Percentiles rank a stretch among this genome's conserved stretches.
phyloP scores from a whole-genome alignment of 768 basidiomycete genomes.

The Coprinopsis sp. region DNA sequence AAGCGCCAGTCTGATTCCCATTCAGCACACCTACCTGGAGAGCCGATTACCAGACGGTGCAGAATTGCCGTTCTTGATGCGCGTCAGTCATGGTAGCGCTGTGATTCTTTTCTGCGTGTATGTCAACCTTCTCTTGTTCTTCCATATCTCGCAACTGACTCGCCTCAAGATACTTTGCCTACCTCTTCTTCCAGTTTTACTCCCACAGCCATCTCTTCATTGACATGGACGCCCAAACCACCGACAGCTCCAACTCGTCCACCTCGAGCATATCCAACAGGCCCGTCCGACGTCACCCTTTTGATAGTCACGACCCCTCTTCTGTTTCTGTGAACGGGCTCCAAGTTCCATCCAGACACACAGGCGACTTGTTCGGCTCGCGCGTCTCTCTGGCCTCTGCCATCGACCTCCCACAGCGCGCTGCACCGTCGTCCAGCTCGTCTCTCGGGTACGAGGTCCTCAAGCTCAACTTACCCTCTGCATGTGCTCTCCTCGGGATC shows the following conservation, averaged over 20 bases:
- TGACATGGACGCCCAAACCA: slow-evolving; percentile 27
- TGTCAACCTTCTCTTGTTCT: slow-evolving; percentile 7
- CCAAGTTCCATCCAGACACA: slow-evolving; percentile 16
- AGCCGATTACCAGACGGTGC: slow-evolving; percentile 25
- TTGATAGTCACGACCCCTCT: background rate
- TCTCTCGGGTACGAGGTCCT: slow-evolving; percentile 21
- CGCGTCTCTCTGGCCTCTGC: slow-evolving; percentile 13
- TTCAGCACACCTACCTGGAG: slow-evolving; percentile 26
- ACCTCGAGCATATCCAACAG: too few species aligned
- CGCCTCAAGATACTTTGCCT: slow-evolving; percentile 13
- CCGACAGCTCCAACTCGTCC: too few species aligned
- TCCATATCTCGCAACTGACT: background rate
- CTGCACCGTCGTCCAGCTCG: slow-evolving; percentile 9
- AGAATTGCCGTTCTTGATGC: slow-evolving; percentile 36
- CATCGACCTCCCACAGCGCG: slow-evolving; percentile 1
- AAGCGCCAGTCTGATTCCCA: too few species aligned
- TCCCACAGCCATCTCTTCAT: slow-evolving; percentile 44
- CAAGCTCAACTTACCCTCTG: slow-evolving; percentile 31
- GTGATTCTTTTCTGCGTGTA: slow-evolving; percentile 43
- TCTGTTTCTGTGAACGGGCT: slow-evolving; percentile 13
- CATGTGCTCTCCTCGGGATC: slow-evolving; percentile 26
- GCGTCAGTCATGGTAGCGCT: slow-evolving; percentile 44
- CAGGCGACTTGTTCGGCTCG: slow-evolving; percentile 17
- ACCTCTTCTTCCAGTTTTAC: slow-evolving; percentile 52
- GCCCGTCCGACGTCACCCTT: too few species aligned